phyloP scores from a whole-genome alignment of 140 eudicot species.

The Bidens hawaiensis region DNA sequence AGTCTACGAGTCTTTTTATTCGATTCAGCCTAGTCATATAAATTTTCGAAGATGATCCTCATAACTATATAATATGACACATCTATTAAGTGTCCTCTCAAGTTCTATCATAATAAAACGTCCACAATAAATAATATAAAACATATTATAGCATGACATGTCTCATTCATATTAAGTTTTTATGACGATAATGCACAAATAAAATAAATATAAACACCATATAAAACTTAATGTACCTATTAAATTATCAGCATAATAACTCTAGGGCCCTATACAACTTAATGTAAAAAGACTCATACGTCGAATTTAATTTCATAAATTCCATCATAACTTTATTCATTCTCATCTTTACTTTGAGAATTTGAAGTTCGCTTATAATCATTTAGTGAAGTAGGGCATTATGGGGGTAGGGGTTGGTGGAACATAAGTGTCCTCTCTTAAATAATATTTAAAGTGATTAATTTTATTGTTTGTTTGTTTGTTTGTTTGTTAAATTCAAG shows the following conservation, averaged over 20 bases:
- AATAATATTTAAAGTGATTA: not conserved
- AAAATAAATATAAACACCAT: not conserved
- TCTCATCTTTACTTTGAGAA: slow-evolving; percentile 16
- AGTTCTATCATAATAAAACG: too few species aligned
- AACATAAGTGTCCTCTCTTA: slow-evolving; percentile 18
- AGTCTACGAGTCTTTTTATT: too few species aligned
- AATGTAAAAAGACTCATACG: not conserved
- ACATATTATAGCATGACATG: too few species aligned
- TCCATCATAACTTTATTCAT: not conserved
- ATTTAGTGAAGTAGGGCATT: slow-evolving; percentile 21
- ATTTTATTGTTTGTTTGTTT: not conserved
- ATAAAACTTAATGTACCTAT: not conserved
- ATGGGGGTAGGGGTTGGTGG: slow-evolving; percentile 23
- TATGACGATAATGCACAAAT: not conserved
- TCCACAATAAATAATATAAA: too few species aligned
- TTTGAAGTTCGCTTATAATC: not conserved
- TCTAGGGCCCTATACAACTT: not conserved
- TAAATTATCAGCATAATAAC: not conserved
- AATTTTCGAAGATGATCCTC: too few species aligned
- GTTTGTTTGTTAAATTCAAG: too few species aligned
- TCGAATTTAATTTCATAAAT: not conserved
- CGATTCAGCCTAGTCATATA: too few species aligned
- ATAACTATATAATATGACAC: too few species aligned
- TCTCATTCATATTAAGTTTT: not conserved
- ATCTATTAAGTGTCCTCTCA: too few species aligned